Evolutionary conservation across 108 stramenopile species (phyloP).

Genomic region (Skeletonema grethae): DNA sequence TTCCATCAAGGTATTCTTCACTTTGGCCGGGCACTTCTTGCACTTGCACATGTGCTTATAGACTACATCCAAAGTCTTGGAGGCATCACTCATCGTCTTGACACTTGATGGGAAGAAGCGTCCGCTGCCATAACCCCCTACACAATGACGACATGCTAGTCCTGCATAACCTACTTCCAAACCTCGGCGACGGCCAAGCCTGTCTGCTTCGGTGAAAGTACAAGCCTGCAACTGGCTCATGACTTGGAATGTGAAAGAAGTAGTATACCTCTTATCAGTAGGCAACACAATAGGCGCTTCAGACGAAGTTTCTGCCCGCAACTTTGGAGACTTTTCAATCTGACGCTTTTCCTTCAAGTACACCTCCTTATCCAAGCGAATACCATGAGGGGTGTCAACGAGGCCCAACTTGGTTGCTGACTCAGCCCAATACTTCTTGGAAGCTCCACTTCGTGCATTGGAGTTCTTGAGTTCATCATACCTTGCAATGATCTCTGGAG

Average conservation of each 20-base stretch:
- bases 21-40: conserved; percentile 56
- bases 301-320: background rate
- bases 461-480: conserved; percentile 80
- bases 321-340: conserved; percentile 6
- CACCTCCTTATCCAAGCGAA: conserved; percentile 56
- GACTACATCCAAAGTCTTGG: conserved; percentile 78
- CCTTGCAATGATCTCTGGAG: conserved; percentile 61
- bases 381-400: conserved; percentile 76
- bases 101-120: conserved; percentile 85
- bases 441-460: conserved; percentile 80
- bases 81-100: conserved; percentile 83
- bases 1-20: conserved; percentile 49
- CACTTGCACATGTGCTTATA: conserved; percentile 82
- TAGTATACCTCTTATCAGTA: conserved; percentile 74
- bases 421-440: conserved; percentile 85
- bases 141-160: conserved; percentile 81
- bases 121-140: conserved; percentile 78
- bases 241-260: conserved; percentile 74
- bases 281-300: conserved; percentile 53
- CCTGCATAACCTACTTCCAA: conserved; percentile 77
- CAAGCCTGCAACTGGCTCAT: conserved; percentile 83
- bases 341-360: conserved; percentile 15
- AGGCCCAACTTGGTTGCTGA: conserved; percentile 69
- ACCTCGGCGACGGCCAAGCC: conserved; percentile 78
- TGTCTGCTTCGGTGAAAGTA: conserved; percentile 80